Evolutionary conservation across 768 basidiomycete genomes (phyloP), one percentile per base, ranked within the genome.

Genomic region (Chiua virens): DNA sequence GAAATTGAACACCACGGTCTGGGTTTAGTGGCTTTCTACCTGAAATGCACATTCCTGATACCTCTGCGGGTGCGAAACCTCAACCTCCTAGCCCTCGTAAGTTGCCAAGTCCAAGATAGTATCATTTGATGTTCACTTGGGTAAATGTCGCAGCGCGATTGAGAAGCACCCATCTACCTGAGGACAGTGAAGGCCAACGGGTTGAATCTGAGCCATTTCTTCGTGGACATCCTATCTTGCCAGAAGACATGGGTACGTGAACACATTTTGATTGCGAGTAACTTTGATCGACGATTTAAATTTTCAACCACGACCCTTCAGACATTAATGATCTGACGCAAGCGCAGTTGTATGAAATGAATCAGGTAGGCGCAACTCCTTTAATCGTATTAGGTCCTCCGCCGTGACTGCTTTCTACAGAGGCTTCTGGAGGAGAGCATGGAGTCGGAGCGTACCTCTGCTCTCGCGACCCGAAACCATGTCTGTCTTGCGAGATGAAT

Each of bases 401-500:
- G 8, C 28, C 17, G 6, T 52, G 38, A 49, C 37, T 30, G 11
- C 30, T 45, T 9, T 49, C 22, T 25, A 14, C 52, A 79, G 77
- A 71, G 57, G 21, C 52, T 72, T n/a, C 57, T 77, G 3, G 67
- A 78, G 17, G 75, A 74, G 25, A 69, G 72, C 28, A 62, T 69
- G 44, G 65, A 37, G 20, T 64, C 68, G 3, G 53, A 69, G 15
- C 75, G 78, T 14, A n/a, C 83, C 82, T 8, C 71, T 88, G 42
- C 76, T 91, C 52, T 78, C 80, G 28, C 61, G 69, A 17, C 71
- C 86, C 43, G 72, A 73, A 11, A 73, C 81, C 4, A 80, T 87
- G 54, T 66, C 75, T 1, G 67, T 68, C 4, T 71, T 92, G 40
- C 80, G 85, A 25, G 73, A 67, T 6, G 89, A 91, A 69, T 92